A percentile compares a stretch with the other conserved stretches of the same genome.
Evolutionary conservation across 2,329 filamentous ascomycete species (phyloP).

Genomic region (Diaporthe destruens): DNA sequence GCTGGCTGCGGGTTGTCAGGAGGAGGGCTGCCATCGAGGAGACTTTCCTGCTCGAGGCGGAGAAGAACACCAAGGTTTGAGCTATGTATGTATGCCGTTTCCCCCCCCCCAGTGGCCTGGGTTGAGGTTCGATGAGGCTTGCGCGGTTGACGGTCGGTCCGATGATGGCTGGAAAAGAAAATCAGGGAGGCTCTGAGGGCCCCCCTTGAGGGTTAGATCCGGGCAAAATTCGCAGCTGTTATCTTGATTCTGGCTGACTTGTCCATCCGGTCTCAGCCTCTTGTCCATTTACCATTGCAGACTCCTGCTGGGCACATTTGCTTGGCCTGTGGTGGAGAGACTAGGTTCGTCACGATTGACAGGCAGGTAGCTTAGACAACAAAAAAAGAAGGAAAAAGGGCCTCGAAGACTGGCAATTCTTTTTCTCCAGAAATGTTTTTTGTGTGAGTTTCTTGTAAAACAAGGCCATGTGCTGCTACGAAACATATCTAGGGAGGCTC

Average conservation of each 20-base stretch:
- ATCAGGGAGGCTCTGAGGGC: not conserved
- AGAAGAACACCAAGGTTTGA: slow-evolving; percentile 44
- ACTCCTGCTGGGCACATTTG: not conserved
- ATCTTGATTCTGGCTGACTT: not conserved
- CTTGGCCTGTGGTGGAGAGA: not conserved
- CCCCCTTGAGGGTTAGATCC: not conserved
- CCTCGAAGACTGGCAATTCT: not conserved
- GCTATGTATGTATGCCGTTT: not conserved
- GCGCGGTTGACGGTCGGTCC: not conserved
- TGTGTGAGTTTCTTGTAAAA: not conserved
- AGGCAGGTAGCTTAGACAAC: not conserved
- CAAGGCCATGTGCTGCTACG: not conserved
- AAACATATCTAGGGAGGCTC: not conserved
- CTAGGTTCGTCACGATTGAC: not conserved
- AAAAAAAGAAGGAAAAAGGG: not conserved
- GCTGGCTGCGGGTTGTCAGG: slow-evolving; percentile 89
- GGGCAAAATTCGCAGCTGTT: not conserved
- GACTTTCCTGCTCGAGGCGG: slow-evolving; percentile 64
- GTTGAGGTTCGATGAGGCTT: not conserved
- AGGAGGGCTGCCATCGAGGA: slow-evolving; percentile 89
- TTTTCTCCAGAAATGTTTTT: no score
- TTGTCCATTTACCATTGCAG: not conserved
- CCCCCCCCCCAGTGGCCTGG: no score
- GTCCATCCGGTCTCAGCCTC: not conserved
- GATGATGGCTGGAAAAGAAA: not conserved